Evolutionary conservation across 2,329 filamentous ascomycete genomes (phyloP), one percentile per base, ranked within the genome.

Genomic region (Aurifilum marmelostoma): DNA sequence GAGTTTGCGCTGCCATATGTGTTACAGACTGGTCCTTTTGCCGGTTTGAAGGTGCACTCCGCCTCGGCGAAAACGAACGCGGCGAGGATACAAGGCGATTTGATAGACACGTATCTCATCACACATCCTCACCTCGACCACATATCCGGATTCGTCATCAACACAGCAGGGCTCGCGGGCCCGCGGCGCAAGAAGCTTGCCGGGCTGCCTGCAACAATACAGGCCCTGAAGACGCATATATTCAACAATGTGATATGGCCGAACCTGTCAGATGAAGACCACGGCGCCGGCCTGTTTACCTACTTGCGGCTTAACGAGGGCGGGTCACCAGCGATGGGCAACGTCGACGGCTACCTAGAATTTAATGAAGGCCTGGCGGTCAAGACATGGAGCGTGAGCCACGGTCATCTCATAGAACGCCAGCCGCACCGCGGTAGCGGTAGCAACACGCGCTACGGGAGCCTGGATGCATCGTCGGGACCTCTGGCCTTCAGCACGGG

Each of bases 211-310:
- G 91, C 89, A 37, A 97, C 95, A n/a, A 94, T 99, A 65, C 87
- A 93, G 60, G 94, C 95, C 0, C 90, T 99, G 79, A 98, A 97
- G 78, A 89, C 85, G 0, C 94, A 99, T 79, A 93, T 99, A 70
- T 99, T 99, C 83, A 99, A 99, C 80, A 97, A 97, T 76, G 83
- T 97, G 69, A 97, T 98, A 66, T 99, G 96, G 96, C 96, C 96
- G 0, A 99, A 99, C 74, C 82, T 99, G 52, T 97, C 93, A 0
- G 95, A 99, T 76, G 96, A 99, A 80, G 96, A 97, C 77, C 94
- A 94, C 43, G 96, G 96, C 32, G 94, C 94, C 4, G 96, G 96
- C 0, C 85, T 99, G 37, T 89, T 99, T 43, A 97, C 93, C 0
- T 98, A 97, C 74, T 90, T 94, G 77, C 88, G 96, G 21, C 84